Conservation (phyloP, 345 rosid genomes). For the Brassica cretica region DNA sequence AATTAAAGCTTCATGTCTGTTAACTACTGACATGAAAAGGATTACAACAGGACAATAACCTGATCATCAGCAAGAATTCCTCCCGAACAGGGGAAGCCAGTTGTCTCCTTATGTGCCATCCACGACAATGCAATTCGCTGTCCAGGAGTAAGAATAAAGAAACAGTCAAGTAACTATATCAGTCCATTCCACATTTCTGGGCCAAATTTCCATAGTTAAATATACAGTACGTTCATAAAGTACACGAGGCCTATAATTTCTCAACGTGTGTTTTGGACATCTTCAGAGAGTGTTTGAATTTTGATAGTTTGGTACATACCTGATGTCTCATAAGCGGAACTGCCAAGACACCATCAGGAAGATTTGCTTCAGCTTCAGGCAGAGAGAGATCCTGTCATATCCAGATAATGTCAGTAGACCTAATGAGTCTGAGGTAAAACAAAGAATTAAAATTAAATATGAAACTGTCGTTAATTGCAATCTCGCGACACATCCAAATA, state of each 20-base stretch:
- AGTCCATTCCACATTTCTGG: slow-evolving; percentile 7
- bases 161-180: neutral
- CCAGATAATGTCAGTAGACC: slow-evolving; percentile 31
- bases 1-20: neutral
- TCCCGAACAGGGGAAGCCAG: slow-evolving; percentile 66
- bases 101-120: slow-evolving; percentile 90
- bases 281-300: slow-evolving; percentile 6
- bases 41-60: slow-evolving; percentile 46
- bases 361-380: slow-evolving; percentile 74
- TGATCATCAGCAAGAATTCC: slow-evolving; percentile 99
- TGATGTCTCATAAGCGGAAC: slow-evolving; percentile 92
- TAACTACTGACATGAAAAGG: slow-evolving; percentile 3
- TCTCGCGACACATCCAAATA: slow-evolving; percentile 8
- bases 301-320: slow-evolving; percentile 45
- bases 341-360: slow-evolving; percentile 76
- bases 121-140: slow-evolving; percentile 97
- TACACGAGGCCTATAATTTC: neutral
- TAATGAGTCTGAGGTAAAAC: slow-evolving; percentile 6
- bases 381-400: slow-evolving; percentile 72
- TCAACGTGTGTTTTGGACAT: neutral
- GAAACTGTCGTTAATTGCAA: neutral
- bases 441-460: neutral
- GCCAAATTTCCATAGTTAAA: neutral
- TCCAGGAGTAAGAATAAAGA: slow-evolving; percentile 25
- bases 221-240: neutral